A percentile compares a stretch with the other conserved stretches of the same genome.
These are phyloP conservation scores for Artemisia tridentata DNA, from an alignment of 129 eudicot genomes.

Conservation along the genomic window DNA sequence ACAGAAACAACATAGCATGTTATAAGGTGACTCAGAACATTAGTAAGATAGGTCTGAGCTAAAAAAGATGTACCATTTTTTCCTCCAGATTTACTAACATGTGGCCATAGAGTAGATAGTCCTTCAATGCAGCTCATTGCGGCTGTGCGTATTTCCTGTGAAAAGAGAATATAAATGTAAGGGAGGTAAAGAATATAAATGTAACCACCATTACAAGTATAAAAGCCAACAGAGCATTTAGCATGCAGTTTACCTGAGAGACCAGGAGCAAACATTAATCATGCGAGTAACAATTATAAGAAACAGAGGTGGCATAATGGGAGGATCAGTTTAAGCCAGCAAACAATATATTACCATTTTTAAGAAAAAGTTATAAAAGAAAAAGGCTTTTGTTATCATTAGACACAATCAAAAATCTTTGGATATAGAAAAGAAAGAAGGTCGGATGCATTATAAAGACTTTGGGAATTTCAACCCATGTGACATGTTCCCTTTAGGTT, in stretches of 20 bases:
- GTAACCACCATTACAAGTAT: neutral
- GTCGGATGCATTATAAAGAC: too few relatives aligned
- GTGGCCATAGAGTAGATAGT: slow-evolving; percentile 51
- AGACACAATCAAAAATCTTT: too few relatives aligned
- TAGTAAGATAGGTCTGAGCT: neutral
- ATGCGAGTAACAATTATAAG: too few relatives aligned
- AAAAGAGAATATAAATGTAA: slow-evolving; percentile 6
- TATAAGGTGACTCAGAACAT: neutral
- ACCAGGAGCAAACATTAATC: neutral
- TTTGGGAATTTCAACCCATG: too few relatives aligned
- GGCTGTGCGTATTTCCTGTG: slow-evolving; percentile 57
- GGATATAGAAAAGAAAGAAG: too few relatives aligned
- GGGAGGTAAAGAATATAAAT: neutral
- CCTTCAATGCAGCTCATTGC: slow-evolving; percentile 86
- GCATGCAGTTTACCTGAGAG: neutral
- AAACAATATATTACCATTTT: too few relatives aligned
- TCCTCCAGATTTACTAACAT: slow-evolving; percentile 33
- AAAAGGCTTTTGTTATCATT: too few relatives aligned
- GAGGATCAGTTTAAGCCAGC: too few relatives aligned
- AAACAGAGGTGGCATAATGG: neutral
- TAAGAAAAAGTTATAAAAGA: too few relatives aligned
- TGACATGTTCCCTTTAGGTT: too few relatives aligned
- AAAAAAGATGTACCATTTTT: slow-evolving; percentile 49
- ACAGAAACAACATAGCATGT: slow-evolving; percentile 3
- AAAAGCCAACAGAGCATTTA: neutral